Percentiles rank a stretch among this genome's conserved stretches.
Conservation (phyloP, 1,284 basidiomycete genomes). For the Somion occarium region DNA sequence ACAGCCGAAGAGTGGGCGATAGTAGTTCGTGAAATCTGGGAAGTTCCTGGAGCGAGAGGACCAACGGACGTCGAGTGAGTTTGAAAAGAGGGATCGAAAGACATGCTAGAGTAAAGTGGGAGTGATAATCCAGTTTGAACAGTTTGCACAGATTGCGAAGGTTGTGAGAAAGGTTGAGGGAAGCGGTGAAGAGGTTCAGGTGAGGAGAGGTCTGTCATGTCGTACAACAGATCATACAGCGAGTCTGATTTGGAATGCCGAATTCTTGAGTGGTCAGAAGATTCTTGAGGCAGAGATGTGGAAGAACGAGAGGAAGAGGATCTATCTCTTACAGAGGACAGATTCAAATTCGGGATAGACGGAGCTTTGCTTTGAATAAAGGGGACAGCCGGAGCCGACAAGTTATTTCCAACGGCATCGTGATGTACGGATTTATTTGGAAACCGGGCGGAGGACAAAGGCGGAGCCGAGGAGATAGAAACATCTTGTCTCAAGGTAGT, state of each 20-base stretch:
- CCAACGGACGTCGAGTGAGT: slow-evolving; percentile 4
- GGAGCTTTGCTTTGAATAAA: background rate
- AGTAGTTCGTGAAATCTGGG: background rate
- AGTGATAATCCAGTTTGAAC: background rate
- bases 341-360: background rate
- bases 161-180: too few relatives aligned
- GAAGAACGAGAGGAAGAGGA: too few relatives aligned
- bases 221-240: background rate
- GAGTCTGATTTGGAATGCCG: background rate
- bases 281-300: too few relatives aligned
- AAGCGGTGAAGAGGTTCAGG: background rate
- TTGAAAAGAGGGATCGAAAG: slow-evolving; percentile 3
- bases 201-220: background rate
- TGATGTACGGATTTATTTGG: too few relatives aligned
- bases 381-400: background rate
- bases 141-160: background rate
- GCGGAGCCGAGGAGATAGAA: background rate
- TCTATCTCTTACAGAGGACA: too few relatives aligned
- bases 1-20: background rate
- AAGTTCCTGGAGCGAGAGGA: background rate
- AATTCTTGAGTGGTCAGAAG: too few relatives aligned
- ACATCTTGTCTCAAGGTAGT: background rate
- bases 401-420: too few relatives aligned
- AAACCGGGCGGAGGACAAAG: background rate
- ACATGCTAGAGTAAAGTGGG: slow-evolving; percentile 1